These are phyloP conservation scores for Apiospora pterosperma DNA, from an alignment of 2,329 filamentous ascomycete genomes.

Conservation along the genomic window DNA sequence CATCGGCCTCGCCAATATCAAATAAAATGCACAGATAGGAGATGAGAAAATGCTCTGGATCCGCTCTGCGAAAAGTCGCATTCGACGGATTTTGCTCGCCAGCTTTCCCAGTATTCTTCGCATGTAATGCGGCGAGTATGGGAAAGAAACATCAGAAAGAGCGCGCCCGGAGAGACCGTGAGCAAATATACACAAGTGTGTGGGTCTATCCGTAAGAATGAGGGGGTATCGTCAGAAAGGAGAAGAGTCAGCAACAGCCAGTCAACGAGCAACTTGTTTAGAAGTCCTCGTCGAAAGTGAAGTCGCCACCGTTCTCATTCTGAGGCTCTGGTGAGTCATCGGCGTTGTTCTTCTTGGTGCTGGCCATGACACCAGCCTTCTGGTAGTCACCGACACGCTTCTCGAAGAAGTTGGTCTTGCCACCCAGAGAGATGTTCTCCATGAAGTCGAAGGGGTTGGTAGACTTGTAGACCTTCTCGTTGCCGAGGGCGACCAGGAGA, in stretches of 20 bases:
- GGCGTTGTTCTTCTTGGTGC: conserved; percentile 66
- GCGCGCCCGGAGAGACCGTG: conserved; percentile 1
- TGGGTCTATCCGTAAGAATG: conserved; percentile 9
- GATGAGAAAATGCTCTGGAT: conserved; percentile 4
- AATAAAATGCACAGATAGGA: conserved; percentile 6
- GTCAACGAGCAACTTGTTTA: conserved; percentile 46
- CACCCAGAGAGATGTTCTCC: conserved; percentile 98
- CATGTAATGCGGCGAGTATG: background rate
- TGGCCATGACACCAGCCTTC: conserved; percentile 98
- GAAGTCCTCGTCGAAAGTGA: conserved; percentile 96
- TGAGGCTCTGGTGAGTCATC: conserved; percentile 45
- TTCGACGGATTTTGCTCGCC: conserved; percentile 8
- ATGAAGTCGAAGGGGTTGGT: conserved; percentile 99
- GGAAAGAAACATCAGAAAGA: conserved; percentile 7
- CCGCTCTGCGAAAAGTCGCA: background rate
- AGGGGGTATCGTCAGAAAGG: conserved; percentile 20
- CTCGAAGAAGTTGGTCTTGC: conserved; percentile 99
- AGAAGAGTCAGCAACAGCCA: conserved; percentile 14
- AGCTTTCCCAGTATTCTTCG: conserved; percentile 3
- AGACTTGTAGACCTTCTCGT: conserved; percentile 88
- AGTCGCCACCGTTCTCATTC: conserved; percentile 68
- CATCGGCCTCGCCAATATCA: conserved; percentile 2
- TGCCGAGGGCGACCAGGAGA: conserved; percentile 87
- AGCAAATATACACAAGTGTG: conserved; percentile 10
- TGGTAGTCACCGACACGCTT: conserved; percentile 99